These are phyloP conservation scores for Fraxinus quadrangulata DNA, from an alignment of 257 asterid genomes.

Conservation along the genomic window DNA sequence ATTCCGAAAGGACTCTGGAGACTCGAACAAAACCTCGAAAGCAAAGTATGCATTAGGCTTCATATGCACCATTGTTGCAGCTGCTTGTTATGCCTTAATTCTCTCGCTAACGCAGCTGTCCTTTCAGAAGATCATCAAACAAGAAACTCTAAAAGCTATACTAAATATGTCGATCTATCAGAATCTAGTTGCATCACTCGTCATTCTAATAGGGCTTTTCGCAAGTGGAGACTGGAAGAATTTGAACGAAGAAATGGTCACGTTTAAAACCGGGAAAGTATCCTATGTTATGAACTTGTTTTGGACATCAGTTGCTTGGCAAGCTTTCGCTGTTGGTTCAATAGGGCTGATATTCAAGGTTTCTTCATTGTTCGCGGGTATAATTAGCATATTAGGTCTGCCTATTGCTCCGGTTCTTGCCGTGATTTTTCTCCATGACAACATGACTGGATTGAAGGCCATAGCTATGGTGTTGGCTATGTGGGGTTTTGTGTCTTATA, in stretches of 20 bases:
- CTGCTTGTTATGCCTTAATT: conserved; percentile 53
- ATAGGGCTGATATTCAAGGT: conserved; percentile 61
- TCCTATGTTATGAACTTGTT: conserved; percentile 56
- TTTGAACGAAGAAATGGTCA: conserved; percentile 52
- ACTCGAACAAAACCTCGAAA: conserved; percentile 26
- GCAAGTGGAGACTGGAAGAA: conserved; percentile 67
- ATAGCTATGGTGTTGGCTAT: conserved; percentile 61
- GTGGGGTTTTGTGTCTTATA: conserved; percentile 77
- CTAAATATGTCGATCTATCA: conserved; percentile 45
- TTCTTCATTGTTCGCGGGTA: conserved; percentile 71
- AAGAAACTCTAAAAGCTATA: conserved; percentile 37
- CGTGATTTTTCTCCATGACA: conserved; percentile 53
- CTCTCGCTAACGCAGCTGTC: conserved; percentile 52
- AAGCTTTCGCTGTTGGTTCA: conserved; percentile 47
- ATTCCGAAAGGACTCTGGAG: conserved; percentile 43
- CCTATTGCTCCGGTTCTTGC: conserved; percentile 70
- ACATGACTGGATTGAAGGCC: conserved; percentile 55
- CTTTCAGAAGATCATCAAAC: conserved; percentile 46
- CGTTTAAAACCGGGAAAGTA: conserved; percentile 43
- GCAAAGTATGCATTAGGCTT: conserved; percentile 43
- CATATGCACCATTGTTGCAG: conserved; percentile 48
- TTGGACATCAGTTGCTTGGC: conserved; percentile 73
- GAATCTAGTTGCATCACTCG: conserved; percentile 33
- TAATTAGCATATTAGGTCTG: conserved; percentile 62
- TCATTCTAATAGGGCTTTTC: conserved; percentile 45